Conservation (phyloP, 768 basidiomycete genomes). For the Fomitopsis pulvina region DNA sequence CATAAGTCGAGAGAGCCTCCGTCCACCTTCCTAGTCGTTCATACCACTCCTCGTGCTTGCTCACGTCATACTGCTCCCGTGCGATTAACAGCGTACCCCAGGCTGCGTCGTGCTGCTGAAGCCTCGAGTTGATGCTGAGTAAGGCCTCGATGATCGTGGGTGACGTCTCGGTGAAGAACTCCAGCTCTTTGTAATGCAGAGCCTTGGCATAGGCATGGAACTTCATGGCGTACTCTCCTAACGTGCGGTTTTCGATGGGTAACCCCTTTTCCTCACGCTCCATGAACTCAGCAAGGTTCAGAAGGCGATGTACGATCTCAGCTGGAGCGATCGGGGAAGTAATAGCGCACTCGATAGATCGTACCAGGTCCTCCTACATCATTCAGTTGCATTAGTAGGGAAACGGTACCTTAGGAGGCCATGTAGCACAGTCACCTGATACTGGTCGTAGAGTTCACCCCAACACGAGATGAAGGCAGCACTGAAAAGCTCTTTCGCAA, state of each 20-base stretch:
- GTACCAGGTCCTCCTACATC: slow-evolving; percentile 85
- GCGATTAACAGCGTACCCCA: slow-evolving; percentile 94
- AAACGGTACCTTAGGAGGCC: neutral
- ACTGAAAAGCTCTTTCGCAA: slow-evolving; percentile 94
- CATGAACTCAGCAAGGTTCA: slow-evolving; percentile 98
- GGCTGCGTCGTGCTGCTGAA: slow-evolving; percentile 96
- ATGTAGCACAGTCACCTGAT: slow-evolving; percentile 65
- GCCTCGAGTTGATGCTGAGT: slow-evolving; percentile 92
- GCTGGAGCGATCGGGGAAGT: slow-evolving; percentile 70
- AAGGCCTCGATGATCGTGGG: slow-evolving; percentile 89
- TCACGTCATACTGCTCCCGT: slow-evolving; percentile 82
- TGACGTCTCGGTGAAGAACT: slow-evolving; percentile 90
- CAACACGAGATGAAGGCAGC: slow-evolving; percentile 98
- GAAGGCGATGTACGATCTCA: slow-evolving; percentile 83
- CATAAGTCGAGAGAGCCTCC: slow-evolving; percentile 83
- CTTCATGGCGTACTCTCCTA: slow-evolving; percentile 90
- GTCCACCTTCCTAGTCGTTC: slow-evolving; percentile 96
- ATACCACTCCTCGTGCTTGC: slow-evolving; percentile 97
- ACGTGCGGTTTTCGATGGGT: slow-evolving; percentile 87
- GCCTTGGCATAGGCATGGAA: slow-evolving; percentile 97
- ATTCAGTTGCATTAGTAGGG: neutral
- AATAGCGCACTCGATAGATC: slow-evolving; percentile 82
- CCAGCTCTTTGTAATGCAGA: slow-evolving; percentile 96
- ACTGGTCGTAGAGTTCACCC: slow-evolving; percentile 92
- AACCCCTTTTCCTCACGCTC: slow-evolving; percentile 96